Base-by-base conservation (phyloP, 768 basidiomycete genomes). In the Serendipita sp. region DNA sequence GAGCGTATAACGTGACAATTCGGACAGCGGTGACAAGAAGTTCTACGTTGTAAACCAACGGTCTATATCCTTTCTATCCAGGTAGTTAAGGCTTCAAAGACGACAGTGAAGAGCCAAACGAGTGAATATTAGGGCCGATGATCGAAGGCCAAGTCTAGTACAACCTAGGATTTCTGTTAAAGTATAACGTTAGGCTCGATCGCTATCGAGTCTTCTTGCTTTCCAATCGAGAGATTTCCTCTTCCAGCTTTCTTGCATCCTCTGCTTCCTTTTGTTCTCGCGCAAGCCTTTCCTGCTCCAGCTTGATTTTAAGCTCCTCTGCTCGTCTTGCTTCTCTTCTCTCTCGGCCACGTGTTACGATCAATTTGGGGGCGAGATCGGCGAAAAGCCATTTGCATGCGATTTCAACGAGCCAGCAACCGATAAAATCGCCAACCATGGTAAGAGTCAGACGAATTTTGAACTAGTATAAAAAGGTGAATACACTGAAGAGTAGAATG, bases 401-500 rank as follows among this genome's bases (percentile, higher is more conserved):
- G 58, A 78, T 78, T 71, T 99, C 94, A 53, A 96, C 79, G 51
- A 84, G 67, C 81, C 82, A 97, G 69, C 94, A 97, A 0, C 90
- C 91, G 3, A 72, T 81, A 66, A 96, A 96, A 74, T 99, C 96
- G 56, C 84, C 71, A 30, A 88, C 68, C 96, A 99, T 99, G 45
- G 83, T 78, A 9, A 75, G 65, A 0, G 90, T 92, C 65, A 99
- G 72, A 63, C 78, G 80, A 68, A 86, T 61, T 71, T 86, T 89
- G 81, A 99, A 99, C 91, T 95, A 64, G 1, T 2, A 61, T 2
- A 53, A 51, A 42, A 33, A 53, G 11, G 61, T 33, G 30, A 3
- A 14, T 51, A 43, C 38, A 14, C 38, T 14, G n/a, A 38, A 38
- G 38, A 38, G 38, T 38, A 38, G 14, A 38, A 51, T 30, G 17